Evolutionary conservation across 2,329 filamentous ascomycete genomes (phyloP).

Genomic region (Aureobasidium melanogenum): DNA sequence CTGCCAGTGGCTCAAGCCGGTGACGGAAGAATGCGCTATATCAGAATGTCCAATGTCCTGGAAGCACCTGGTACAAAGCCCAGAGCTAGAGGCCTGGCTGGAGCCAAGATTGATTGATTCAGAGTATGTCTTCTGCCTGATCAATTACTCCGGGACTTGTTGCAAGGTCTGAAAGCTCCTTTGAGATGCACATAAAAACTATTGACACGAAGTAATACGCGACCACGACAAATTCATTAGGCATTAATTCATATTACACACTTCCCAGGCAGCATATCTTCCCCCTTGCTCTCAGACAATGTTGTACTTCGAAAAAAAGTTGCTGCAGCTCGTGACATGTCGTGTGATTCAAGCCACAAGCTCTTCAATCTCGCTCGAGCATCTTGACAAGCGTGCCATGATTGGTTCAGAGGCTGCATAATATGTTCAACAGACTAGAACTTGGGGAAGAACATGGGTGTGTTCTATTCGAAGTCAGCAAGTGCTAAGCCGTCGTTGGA

Average conservation of each 20-base stretch:
- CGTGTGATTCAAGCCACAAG: not conserved
- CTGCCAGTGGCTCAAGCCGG: slow-evolving; percentile 14
- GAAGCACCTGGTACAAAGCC: slow-evolving; percentile 14
- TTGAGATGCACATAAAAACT: not conserved
- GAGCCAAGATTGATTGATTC: slow-evolving; percentile 16
- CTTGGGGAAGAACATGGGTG: slow-evolving; percentile 56
- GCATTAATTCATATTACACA: slow-evolving; percentile 5
- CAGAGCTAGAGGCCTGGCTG: slow-evolving; percentile 13
- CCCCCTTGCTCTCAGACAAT: not conserved
- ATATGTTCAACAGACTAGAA: slow-evolving; percentile 29
- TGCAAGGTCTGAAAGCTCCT: not conserved
- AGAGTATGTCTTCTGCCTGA: not conserved
- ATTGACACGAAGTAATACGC: slow-evolving; percentile 2
- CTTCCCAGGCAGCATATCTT: not conserved
- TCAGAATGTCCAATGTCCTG: slow-evolving; percentile 16
- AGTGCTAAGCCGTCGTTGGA: not conserved
- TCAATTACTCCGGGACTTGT: too few relatives aligned
- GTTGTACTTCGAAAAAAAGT: not conserved
- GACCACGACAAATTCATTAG: slow-evolving; percentile 7
- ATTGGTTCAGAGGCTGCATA: not conserved
- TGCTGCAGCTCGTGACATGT: not conserved
- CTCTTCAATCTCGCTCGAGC: not conserved
- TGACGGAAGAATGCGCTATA: slow-evolving; percentile 15
- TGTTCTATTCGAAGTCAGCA: slow-evolving; percentile 37
- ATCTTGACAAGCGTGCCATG: not conserved